Evolutionary conservation across 306 rosid species (phyloP).

Genomic region (Lathyrus tuberosus): DNA sequence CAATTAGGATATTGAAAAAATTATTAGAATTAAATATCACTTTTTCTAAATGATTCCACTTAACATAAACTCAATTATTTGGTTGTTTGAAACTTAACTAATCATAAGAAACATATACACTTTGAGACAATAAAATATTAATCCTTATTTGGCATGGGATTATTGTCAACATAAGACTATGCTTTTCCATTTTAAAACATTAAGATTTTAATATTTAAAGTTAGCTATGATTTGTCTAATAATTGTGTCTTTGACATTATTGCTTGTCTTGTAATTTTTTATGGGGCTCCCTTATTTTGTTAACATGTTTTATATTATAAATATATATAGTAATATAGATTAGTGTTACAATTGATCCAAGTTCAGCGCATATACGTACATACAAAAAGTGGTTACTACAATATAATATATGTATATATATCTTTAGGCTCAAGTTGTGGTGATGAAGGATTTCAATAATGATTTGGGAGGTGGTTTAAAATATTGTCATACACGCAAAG

Average conservation of each 20-base stretch:
- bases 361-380: slow-evolving; percentile 27
- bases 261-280: slow-evolving; percentile 29
- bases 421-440: neutral
- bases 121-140: neutral
- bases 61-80: no score
- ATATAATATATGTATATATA: neutral
- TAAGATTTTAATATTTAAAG: neutral
- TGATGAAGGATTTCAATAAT: slow-evolving; percentile 3
- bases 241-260: slow-evolving; percentile 43
- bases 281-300: slow-evolving; percentile 18
- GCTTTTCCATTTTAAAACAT: neutral
- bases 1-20: no score
- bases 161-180: neutral
- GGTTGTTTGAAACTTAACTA: neutral
- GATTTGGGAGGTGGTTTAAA: neutral
- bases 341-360: slow-evolving; percentile 3
- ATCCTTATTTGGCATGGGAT: neutral
- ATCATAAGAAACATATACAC: neutral
- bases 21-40: no score
- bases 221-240: slow-evolving; percentile 13
- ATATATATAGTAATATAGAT: slow-evolving; percentile 7
- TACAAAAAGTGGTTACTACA: slow-evolving; percentile 2
- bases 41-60: no score
- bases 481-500: neutral
- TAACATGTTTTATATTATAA: neutral